A percentile compares a stretch with the other conserved stretches of the same genome.
These are phyloP conservation scores for Eimeria maxima DNA, from an alignment of 169 alveolate genomes.

Conservation along the genomic window DNA sequence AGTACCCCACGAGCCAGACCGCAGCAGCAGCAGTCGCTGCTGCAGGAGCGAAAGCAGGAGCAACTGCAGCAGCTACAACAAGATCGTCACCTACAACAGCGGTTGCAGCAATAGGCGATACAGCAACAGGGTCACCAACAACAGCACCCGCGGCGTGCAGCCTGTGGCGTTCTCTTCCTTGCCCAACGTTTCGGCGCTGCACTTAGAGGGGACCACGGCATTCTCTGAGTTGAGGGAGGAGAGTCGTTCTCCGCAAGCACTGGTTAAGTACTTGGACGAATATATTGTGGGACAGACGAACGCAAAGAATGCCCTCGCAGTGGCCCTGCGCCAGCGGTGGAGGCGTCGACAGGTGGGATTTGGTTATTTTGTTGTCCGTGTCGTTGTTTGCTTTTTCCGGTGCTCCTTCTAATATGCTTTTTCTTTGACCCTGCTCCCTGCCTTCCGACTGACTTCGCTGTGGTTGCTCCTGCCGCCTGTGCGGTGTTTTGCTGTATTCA, in stretches of 20 bases:
- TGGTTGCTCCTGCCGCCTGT: too few species aligned
- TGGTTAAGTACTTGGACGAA: constrained; percentile 87
- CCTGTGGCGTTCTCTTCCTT: neutral
- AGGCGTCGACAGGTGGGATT: constrained; percentile 63
- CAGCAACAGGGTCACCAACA: neutral
- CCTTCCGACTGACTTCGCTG: too few species aligned
- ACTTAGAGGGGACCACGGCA: neutral
- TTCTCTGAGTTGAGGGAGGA: neutral
- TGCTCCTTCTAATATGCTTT: neutral
- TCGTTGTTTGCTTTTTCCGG: neutral
- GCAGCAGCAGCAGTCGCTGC: neutral
- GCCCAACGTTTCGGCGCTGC: neutral
- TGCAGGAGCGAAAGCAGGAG: neutral
- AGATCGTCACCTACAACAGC: neutral
- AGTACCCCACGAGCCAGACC: neutral
- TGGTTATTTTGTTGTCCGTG: neutral
- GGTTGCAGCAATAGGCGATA: neutral
- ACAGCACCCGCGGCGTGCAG: neutral
- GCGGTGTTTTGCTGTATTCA: too few species aligned
- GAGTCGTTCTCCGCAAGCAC: constrained; percentile 84
- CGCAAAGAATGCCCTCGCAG: constrained; percentile 93
- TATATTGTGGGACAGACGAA: constrained; percentile 91
- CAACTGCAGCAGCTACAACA: neutral
- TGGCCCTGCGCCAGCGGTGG: constrained; percentile 88
- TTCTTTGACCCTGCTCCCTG: too few species aligned